A percentile compares a stretch with the other conserved stretches of the same genome.
Evolutionary conservation across 345 rosid genomes (phyloP).

Genomic region (Linum usitatissimum): DNA sequence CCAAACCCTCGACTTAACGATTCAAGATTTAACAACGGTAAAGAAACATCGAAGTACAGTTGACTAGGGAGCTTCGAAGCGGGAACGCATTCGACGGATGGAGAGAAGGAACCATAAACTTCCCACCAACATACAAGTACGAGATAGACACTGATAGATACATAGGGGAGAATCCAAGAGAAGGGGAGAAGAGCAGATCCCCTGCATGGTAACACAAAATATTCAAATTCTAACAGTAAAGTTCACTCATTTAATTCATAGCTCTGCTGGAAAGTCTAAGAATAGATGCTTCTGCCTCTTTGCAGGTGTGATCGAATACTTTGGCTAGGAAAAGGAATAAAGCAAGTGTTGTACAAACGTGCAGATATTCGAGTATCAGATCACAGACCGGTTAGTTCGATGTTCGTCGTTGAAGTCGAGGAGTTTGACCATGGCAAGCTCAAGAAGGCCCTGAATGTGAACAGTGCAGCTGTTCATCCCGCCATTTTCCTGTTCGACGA

Average conservation of each 20-base stretch:
- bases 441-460: conserved; percentile 46
- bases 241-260: not conserved
- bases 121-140: not conserved
- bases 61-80: conserved; percentile 50
- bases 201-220: conserved; percentile 62
- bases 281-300: not conserved
- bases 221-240: not conserved
- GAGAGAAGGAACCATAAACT: conserved; percentile 54
- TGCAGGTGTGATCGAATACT: conserved; percentile 89
- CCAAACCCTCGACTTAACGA: too few relatives aligned
- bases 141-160: conserved; percentile 15
- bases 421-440: conserved; percentile 63
- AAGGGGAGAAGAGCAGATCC: conserved; percentile 65
- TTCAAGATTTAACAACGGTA: not conserved
- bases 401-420: conserved; percentile 71
- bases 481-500: too few relatives aligned
- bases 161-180: conserved; percentile 64
- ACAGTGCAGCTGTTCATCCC: too few relatives aligned
- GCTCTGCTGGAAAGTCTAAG: not conserved
- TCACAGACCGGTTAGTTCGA: conserved; percentile 90
- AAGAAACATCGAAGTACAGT: conserved; percentile 32
- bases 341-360: conserved; percentile 53
- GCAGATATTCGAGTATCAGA: conserved; percentile 67
- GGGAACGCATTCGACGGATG: conserved; percentile 80
- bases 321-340: conserved; percentile 72